Conservation (phyloP, 2,329 filamentous ascomycete species). For the Orbilia blumenaviensis region DNA sequence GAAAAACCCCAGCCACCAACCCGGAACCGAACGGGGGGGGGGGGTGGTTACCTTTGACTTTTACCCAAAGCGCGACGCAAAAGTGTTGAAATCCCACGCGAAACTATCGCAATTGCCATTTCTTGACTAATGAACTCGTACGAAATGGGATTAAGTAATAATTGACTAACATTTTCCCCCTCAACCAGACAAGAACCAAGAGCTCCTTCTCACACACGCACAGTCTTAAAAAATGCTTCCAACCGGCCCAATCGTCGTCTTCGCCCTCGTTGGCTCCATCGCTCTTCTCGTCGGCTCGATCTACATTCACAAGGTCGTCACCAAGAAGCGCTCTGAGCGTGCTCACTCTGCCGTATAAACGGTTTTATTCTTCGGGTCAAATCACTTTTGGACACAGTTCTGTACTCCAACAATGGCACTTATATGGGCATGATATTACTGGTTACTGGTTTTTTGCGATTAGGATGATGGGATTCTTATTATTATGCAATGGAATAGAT, state of each 20-base stretch:
- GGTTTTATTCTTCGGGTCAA: background rate
- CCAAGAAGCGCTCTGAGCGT: constrained; percentile 41
- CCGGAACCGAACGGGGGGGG: constrained; percentile 41
- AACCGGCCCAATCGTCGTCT: constrained; percentile 51
- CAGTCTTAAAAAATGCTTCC: constrained; percentile 42
- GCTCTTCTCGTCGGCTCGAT: constrained; percentile 39
- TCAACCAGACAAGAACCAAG: constrained; percentile 6
- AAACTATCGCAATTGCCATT: background rate
- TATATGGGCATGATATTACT: background rate
- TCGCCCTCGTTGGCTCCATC: constrained; percentile 45
- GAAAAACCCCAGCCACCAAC: background rate
- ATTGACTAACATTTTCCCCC: background rate
- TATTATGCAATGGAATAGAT: constrained; percentile 22
- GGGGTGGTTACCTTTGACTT: too few species aligned
- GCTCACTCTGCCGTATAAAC: constrained; percentile 45
- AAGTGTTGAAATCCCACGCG: constrained; percentile 30
- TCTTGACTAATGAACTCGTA: background rate
- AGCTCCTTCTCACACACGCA: background rate
- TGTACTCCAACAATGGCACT: background rate
- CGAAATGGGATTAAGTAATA: background rate
- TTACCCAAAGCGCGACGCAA: background rate
- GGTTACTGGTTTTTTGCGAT: background rate
- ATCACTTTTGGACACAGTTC: background rate
- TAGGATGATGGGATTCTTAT: background rate
- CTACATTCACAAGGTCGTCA: constrained; percentile 41